Conservation (phyloP, 2,329 filamentous ascomycete species). For the Pseudogymnoascus sp. region DNA sequence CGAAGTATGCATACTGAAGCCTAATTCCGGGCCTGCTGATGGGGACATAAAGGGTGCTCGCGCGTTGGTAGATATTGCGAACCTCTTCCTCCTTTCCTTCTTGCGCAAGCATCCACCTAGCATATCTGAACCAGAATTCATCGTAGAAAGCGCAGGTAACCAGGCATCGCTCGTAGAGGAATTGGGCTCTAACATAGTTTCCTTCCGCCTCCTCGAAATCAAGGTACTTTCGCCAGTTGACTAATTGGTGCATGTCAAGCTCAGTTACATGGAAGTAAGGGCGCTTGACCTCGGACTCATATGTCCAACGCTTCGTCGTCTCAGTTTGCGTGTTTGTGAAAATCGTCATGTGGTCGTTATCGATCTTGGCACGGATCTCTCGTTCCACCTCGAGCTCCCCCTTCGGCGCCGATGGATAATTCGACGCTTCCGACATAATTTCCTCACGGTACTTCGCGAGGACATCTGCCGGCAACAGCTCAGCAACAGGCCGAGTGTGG, state of each 20-base stretch:
- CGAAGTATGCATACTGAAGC: conserved; percentile 88
- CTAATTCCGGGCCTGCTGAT: conserved; percentile 78
- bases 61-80: conserved; percentile 84
- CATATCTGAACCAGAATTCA: conserved; percentile 97
- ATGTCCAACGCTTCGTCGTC: conserved; percentile 89
- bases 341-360: conserved; percentile 70
- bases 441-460: conserved; percentile 65
- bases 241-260: conserved; percentile 74
- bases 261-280: conserved; percentile 96
- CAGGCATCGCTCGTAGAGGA: conserved; percentile 88
- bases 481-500: conserved; percentile 62
- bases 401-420: conserved; percentile 46
- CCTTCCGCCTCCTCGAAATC: conserved; percentile 90
- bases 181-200: conserved; percentile 65
- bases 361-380: conserved; percentile 72
- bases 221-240: conserved; percentile 92
- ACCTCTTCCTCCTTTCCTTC: conserved; percentile 79
- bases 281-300: conserved; percentile 88
- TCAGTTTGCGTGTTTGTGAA: conserved; percentile 79
- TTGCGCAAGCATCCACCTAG: conserved; percentile 83
- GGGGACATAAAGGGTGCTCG: conserved; percentile 76
- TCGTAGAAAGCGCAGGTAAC: conserved; percentile 93
- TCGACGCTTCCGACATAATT: conserved; percentile 56
- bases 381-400: conserved; percentile 75
- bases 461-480: conserved; percentile 63